phyloP scores from a whole-genome alignment of 2,329 filamentous ascomycete species.

The Clonostachys solani region DNA sequence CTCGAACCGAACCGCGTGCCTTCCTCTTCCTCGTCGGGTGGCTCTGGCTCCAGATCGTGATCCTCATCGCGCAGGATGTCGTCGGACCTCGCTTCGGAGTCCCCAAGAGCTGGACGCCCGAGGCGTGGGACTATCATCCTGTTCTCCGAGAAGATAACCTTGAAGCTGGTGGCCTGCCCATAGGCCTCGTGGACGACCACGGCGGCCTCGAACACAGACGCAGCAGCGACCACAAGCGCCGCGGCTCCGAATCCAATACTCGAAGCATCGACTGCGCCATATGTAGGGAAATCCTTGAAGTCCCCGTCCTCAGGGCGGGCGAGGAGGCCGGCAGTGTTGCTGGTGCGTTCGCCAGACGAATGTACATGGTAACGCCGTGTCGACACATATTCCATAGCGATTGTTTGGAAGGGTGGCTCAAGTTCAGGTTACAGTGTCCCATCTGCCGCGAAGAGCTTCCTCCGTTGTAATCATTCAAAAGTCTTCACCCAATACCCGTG shows the following conservation, averaged over 20 bases:
- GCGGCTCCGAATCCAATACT: conserved; percentile 12
- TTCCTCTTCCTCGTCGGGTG: conserved; percentile 62
- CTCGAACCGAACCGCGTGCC: conserved; percentile 60
- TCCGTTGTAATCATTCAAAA: background rate
- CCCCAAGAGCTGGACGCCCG: conserved; percentile 61
- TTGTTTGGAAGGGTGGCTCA: conserved; percentile 96
- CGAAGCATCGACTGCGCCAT: conserved; percentile 86
- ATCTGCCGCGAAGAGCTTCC: conserved; percentile 61
- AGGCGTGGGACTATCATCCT: conserved; percentile 93
- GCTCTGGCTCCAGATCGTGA: conserved; percentile 82
- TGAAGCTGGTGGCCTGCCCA: conserved; percentile 75
- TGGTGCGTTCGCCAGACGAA: conserved; percentile 71
- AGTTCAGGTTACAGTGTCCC: conserved; percentile 86
- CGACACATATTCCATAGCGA: conserved; percentile 90
- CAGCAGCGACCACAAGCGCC: conserved; percentile 14
- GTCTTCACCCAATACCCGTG: background rate
- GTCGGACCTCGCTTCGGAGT: conserved; percentile 87
- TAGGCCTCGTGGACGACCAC: conserved; percentile 46
- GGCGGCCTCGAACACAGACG: conserved; percentile 21
- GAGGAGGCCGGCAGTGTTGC: conserved; percentile 51
- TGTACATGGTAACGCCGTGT: conserved; percentile 97
- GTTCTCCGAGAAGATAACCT: conserved; percentile 77
- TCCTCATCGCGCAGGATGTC: conserved; percentile 77
- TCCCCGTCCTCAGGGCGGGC: conserved; percentile 68
- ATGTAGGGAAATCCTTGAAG: conserved; percentile 86